Evolutionary conservation across 192 early-diverging fungal species (phyloP), one percentile per base, ranked within the genome.

Genomic region (Dimargaris xerosporica): DNA sequence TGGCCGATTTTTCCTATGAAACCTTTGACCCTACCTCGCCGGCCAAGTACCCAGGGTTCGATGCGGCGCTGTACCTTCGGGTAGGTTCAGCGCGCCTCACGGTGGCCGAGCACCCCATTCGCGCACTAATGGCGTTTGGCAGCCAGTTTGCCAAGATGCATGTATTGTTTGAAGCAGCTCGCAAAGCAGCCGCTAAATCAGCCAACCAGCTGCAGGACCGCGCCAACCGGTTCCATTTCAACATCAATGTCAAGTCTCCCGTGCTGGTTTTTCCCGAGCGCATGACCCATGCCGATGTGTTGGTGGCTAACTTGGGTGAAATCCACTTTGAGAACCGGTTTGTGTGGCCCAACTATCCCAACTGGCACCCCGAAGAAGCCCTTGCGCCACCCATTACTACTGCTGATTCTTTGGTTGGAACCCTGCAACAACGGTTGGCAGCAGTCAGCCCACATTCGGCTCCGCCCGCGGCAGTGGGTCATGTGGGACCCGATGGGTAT

Each of bases 131-230:
- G 65, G 78, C 74, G 29, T 99, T 84, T 66, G 78, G 90, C 1
- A 86, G 80, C 61, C 84, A 93, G 64, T 96, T 96, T 73, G 80
- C 85, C 0, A 76, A 85, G 29, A 92, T 96, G 90, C 86, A 94
- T 62, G 77, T 76, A 29, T 60, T 93, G 10, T 85, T 91, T 67
- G 96, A 96, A 64, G 75, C 82, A n/a, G 96, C 96, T 2, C 73
- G 96, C 0, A 76, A 83, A 61, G 90, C 91, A 0, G 89, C 92
- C 5, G 75, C 87, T 4, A 75, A 90, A 51, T 81, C 85, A 60
- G 87, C 90, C 13, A 75, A 78, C 13, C 86, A 91, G 52, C 75
- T 90, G 41, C 86, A 90, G 45, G 81, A 90, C 58, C 78, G 79
- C 5, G 85, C 82, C 51, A 88, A 81, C 29, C 70, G 68, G 65